Percentiles rank a stretch among this genome's conserved stretches.
Conservation (phyloP, 192 early-diverging fungal species). For the Coemansia sp. region DNA sequence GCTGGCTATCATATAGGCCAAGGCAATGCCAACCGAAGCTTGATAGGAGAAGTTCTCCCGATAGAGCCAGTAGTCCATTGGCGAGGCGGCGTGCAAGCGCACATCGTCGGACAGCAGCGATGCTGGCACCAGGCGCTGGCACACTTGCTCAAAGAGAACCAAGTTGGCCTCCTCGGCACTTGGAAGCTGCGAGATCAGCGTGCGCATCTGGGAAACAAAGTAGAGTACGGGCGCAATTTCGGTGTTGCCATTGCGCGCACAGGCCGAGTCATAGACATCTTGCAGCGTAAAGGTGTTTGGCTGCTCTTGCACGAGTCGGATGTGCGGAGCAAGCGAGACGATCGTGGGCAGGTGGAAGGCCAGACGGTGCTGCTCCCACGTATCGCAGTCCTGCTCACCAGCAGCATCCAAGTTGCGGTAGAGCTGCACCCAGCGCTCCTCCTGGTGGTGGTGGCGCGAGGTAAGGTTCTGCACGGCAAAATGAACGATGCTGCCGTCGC, state of each 20-base stretch:
- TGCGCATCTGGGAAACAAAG: conserved; percentile 72
- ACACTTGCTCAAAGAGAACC: conserved; percentile 88
- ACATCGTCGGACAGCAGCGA: conserved; percentile 87
- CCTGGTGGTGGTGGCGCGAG: conserved; percentile 82
- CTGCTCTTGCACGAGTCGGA: conserved; percentile 93
- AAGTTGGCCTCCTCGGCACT: conserved; percentile 77
- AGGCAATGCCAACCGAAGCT: conserved; percentile 85
- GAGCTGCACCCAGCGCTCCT: conserved; percentile 95
- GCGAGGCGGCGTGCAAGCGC: conserved; percentile 68
- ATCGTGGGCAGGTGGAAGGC: conserved; percentile 88
- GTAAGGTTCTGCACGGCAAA: conserved; percentile 98
- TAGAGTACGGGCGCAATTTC: conserved; percentile 89
- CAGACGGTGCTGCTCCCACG: conserved; percentile 80
- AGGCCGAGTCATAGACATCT: conserved; percentile 93
- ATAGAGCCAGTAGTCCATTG: conserved; percentile 92
- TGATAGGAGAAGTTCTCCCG: conserved; percentile 94
- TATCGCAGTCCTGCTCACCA: conserved; percentile 67
- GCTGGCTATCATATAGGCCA: conserved; percentile 90
- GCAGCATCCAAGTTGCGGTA: conserved; percentile 91
- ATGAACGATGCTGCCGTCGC: conserved; percentile 86
- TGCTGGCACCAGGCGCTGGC: conserved; percentile 80
- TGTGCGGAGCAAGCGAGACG: conserved; percentile 88
- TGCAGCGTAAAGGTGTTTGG: conserved; percentile 86
- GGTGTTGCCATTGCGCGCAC: conserved; percentile 67
- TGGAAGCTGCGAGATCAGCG: conserved; percentile 36